These are phyloP conservation scores for Coprinopsis marcescibilis DNA, from an alignment of 768 basidiomycete species.

Conservation along the genomic window DNA sequence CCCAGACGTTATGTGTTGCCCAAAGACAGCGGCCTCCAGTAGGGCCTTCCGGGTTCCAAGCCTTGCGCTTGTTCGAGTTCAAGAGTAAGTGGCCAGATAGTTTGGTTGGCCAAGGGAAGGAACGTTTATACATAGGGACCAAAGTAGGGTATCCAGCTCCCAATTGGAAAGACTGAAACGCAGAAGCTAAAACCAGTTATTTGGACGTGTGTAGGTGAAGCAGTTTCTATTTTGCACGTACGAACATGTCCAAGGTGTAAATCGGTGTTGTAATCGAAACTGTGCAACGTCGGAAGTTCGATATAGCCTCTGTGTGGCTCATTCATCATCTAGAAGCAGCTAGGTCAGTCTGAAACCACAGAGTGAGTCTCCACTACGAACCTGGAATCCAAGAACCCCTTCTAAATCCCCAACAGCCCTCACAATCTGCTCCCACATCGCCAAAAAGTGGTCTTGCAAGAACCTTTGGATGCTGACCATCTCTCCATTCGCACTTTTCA, in stretches of 20 bases:
- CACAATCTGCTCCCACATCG: constrained; percentile 67
- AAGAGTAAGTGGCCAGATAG: constrained; percentile 51
- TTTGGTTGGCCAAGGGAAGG: constrained; percentile 85
- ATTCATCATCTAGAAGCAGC: constrained; percentile 67
- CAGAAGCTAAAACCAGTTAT: constrained; percentile 49
- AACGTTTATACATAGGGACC: constrained; percentile 76
- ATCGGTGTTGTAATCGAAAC: constrained; percentile 92
- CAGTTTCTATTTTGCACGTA: constrained; percentile 36
- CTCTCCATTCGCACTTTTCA: constrained; percentile 40
- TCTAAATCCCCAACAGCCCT: constrained; percentile 67
- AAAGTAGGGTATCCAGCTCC: constrained; percentile 80
- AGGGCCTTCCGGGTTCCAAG: constrained; percentile 73
- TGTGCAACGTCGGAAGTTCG: constrained; percentile 70
- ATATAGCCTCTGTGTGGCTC: constrained; percentile 95
- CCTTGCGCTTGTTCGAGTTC: constrained; percentile 53
- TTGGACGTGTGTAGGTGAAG: background rate
- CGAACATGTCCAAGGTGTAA: constrained; percentile 78
- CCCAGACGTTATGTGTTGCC: constrained; percentile 94
- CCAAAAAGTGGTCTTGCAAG: constrained; percentile 76
- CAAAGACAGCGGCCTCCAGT: constrained; percentile 71
- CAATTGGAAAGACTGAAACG: constrained; percentile 87
- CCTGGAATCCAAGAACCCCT: constrained; percentile 87
- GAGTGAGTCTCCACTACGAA: constrained; percentile 25
- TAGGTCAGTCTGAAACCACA: background rate
- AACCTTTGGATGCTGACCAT: constrained; percentile 70